Conservation (phyloP, 148 eudicot species). For the Fagopyrum homotropicum region DNA sequence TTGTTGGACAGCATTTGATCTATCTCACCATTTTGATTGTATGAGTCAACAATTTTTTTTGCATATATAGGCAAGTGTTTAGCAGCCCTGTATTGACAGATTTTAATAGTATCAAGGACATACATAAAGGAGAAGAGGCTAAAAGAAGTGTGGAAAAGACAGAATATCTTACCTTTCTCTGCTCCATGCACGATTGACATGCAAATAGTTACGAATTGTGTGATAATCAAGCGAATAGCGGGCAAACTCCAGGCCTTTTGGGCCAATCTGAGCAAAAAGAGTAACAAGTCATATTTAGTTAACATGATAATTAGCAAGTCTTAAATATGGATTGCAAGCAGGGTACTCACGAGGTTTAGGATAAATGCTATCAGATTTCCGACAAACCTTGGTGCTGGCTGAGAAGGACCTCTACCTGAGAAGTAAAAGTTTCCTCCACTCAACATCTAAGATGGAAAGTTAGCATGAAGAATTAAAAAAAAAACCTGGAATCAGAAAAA, state of each 20-base stretch:
- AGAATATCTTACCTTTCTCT: constrained; percentile 46
- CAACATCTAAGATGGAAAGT: background rate
- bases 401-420: constrained; percentile 86
- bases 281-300: background rate
- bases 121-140: constrained; percentile 9
- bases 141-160: background rate
- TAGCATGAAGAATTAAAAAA: background rate
- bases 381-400: constrained; percentile 81
- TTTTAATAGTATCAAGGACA: constrained; percentile 11
- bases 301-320: background rate
- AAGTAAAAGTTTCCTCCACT: background rate
- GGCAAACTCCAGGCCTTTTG: constrained; percentile 95
- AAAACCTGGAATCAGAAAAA: background rate
- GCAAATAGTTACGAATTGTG: constrained; percentile 85
- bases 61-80: constrained; percentile 87
- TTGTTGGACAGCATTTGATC: constrained; percentile 64
- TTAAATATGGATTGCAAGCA: background rate
- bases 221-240: constrained; percentile 95
- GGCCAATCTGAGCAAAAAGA: constrained; percentile 62
- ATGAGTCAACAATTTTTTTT: constrained; percentile 68
- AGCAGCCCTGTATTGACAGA: constrained; percentile 55
- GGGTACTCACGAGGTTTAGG: constrained; percentile 58
- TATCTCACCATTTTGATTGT: constrained; percentile 85
- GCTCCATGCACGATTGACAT: constrained; percentile 84
- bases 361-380: constrained; percentile 82